Percentiles rank a stretch among this genome's conserved stretches.
These are phyloP conservation scores for Beauveria sp. DNA, from an alignment of 2,329 filamentous ascomycete genomes.

Conservation along the genomic window DNA sequence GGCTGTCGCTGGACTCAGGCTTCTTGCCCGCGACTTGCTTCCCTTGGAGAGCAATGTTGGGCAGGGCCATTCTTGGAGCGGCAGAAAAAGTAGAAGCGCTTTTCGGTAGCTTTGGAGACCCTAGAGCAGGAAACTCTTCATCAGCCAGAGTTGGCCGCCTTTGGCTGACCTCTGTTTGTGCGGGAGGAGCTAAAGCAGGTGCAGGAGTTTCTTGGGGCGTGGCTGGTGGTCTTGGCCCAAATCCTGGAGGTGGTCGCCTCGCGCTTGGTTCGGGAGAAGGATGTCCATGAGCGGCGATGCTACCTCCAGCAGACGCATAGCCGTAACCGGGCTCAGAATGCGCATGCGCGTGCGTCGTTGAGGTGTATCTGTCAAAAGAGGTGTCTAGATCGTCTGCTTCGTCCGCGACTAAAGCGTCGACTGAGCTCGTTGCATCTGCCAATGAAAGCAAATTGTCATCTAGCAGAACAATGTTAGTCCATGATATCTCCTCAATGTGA, in stretches of 20 bases:
- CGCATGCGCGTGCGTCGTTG: slow-evolving; percentile 4
- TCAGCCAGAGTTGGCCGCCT: slow-evolving; percentile 30
- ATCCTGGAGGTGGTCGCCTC: slow-evolving; percentile 22
- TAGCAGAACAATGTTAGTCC: slow-evolving; percentile 40
- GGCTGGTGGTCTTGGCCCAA: slow-evolving; percentile 11
- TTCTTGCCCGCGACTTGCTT: slow-evolving; percentile 27
- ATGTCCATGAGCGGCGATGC: not conserved
- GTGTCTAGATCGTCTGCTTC: slow-evolving; percentile 21
- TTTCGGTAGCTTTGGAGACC: slow-evolving; percentile 35
- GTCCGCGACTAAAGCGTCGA: slow-evolving; percentile 63
- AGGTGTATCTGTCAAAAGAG: slow-evolving; percentile 10
- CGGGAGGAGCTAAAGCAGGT: slow-evolving; percentile 17
- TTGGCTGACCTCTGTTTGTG: slow-evolving; percentile 23
- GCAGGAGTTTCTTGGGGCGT: not conserved
- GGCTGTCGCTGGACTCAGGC: slow-evolving; percentile 15
- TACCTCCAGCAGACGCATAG: not conserved
- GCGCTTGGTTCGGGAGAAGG: slow-evolving; percentile 4
- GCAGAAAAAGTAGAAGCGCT: slow-evolving; percentile 25
- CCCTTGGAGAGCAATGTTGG: slow-evolving; percentile 26
- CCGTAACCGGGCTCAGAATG: not conserved
- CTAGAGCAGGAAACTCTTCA: slow-evolving; percentile 56
- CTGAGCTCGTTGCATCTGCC: slow-evolving; percentile 54
- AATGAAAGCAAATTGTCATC: slow-evolving; percentile 56
- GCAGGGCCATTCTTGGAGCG: slow-evolving; percentile 19
- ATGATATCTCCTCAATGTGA: slow-evolving; percentile 14